These are phyloP conservation scores for Solanum commersonii DNA, from an alignment of 257 asterid species.

Conservation along the genomic window DNA sequence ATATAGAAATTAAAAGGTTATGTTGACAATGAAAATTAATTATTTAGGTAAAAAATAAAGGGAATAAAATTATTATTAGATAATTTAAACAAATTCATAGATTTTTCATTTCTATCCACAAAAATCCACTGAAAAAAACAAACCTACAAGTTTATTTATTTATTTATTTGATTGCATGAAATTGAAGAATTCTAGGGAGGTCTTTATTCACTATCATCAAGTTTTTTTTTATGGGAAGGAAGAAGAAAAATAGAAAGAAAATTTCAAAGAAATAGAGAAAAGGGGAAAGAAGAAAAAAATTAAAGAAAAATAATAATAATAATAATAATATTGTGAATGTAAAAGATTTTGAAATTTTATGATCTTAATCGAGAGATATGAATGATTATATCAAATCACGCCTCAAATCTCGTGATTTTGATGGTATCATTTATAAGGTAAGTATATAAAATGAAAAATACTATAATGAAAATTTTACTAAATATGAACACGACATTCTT, in stretches of 20 bases:
- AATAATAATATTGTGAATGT: too few relatives aligned
- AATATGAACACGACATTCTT: neutral
- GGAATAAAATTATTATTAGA: neutral
- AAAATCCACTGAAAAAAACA: neutral
- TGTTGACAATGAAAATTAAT: neutral
- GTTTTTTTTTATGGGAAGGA: neutral
- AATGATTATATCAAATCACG: neutral
- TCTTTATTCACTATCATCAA: neutral
- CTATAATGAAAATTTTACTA: neutral
- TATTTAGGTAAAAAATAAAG: neutral
- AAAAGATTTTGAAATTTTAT: neutral
- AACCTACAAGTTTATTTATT: neutral
- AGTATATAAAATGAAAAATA: neutral
- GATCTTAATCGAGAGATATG: neutral
- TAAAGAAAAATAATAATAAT: neutral
- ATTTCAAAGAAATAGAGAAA: neutral
- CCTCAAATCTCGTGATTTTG: neutral
- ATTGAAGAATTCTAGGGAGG: neutral
- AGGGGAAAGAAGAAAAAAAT: neutral
- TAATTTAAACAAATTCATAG: neutral
- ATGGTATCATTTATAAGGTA: neutral
- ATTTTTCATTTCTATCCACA: neutral
- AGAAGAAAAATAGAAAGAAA: neutral
- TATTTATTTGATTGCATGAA: neutral
- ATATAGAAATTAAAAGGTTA: too few relatives aligned